Evolutionary conservation across 2,329 filamentous ascomycete species (phyloP).

Genomic region (Ceratocystis albifundus): DNA sequence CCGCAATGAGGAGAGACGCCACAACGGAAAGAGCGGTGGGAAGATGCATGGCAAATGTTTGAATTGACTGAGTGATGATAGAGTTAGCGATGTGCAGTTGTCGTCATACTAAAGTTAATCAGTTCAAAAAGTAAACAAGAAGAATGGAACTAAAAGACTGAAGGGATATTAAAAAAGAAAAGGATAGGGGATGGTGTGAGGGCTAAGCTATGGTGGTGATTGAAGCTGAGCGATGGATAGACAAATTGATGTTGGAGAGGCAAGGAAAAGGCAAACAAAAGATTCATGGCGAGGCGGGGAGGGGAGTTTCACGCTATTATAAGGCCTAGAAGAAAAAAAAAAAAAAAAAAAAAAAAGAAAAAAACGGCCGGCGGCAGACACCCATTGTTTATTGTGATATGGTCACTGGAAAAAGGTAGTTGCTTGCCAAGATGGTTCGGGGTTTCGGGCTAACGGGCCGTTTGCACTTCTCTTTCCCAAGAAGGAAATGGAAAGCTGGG

Average conservation of each 20-base stretch:
- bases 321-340: no score
- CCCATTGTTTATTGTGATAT: neutral
- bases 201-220: neutral
- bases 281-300: neutral
- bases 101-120: neutral
- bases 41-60: constrained; percentile 19
- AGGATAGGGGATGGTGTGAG: neutral
- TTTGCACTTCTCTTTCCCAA: no score
- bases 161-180: neutral
- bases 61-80: neutral
- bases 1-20: neutral
- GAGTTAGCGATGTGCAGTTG: neutral
- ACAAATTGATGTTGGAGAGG: neutral
- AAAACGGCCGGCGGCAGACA: neutral
- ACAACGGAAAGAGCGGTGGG: constrained; percentile 12
- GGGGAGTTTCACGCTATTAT: neutral
- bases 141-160: neutral
- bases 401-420: neutral
- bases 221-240: neutral
- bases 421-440: neutral
- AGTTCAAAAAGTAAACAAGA: constrained; percentile 5
- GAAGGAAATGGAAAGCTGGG: neutral
- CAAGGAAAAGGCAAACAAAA: neutral
- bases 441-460: neutral
- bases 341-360: no score